Conservation (phyloP, 148 eudicot species). For the Linanthus parryae region DNA sequence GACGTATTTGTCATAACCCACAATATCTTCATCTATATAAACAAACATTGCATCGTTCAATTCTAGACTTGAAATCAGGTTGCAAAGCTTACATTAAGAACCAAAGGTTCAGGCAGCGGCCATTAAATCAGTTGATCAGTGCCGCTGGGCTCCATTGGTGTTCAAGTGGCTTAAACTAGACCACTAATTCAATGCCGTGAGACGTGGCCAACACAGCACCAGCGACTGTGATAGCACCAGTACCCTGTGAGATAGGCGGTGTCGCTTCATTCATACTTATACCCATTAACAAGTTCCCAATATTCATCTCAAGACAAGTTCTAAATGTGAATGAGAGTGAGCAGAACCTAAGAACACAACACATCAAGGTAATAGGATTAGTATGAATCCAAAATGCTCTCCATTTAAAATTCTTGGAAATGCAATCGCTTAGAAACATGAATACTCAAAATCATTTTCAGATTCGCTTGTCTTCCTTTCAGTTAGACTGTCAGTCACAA, state of each 20-base stretch:
- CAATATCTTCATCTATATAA: background rate
- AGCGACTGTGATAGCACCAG: conserved; percentile 17
- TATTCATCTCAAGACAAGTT: too few species aligned
- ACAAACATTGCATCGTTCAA: background rate
- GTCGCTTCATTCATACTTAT: too few species aligned
- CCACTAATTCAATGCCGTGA: conserved; percentile 58
- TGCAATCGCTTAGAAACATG: conserved; percentile 43
- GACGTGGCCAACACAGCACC: conserved; percentile 18
- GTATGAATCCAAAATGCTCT: too few species aligned
- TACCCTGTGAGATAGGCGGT: conserved; percentile 31
- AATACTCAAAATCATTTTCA: conserved; percentile 56
- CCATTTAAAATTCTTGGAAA: too few species aligned
- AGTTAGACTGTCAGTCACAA: conserved; percentile 36
- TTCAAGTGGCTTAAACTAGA: conserved; percentile 84
- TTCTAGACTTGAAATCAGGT: too few species aligned
- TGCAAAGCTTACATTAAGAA: conserved; percentile 80
- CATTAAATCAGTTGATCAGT: conserved; percentile 75
- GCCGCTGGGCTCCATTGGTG: conserved; percentile 76
- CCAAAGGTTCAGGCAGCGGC: conserved; percentile 86
- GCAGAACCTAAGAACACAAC: too few species aligned
- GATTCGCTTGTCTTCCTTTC: conserved; percentile 49
- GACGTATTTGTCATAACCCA: background rate
- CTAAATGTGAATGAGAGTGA: too few species aligned
- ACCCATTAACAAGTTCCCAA: too few species aligned
- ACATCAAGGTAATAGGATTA: too few species aligned